A percentile compares a stretch with the other conserved stretches of the same genome.
phyloP scores from a whole-genome alignment of 257 asterid genomes.

The Petunia secreta region DNA sequence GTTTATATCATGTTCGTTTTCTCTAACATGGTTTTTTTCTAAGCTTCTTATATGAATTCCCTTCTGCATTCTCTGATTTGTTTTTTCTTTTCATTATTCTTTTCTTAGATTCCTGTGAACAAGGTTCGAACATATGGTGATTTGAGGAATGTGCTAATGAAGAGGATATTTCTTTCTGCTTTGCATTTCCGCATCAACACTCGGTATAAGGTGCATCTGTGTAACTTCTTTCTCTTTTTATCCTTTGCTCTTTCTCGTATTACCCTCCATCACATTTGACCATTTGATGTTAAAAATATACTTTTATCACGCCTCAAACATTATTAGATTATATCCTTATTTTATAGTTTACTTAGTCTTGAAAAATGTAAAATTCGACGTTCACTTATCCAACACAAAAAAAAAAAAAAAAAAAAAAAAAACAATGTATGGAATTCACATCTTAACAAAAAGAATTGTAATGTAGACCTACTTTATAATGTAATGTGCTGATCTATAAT shows the following conservation, averaged over 20 bases:
- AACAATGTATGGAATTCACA: not conserved
- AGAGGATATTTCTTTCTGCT: slow-evolving; percentile 98
- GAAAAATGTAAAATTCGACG: not conserved
- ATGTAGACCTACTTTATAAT: not conserved
- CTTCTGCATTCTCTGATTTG: slow-evolving; percentile 10
- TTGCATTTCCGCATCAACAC: slow-evolving; percentile 98
- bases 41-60: not conserved
- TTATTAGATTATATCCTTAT: slow-evolving; percentile 1
- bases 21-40: not conserved
- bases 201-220: slow-evolving; percentile 79
- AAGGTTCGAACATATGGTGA: slow-evolving; percentile 86
- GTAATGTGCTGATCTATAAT: not conserved
- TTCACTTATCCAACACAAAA: not conserved
- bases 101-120: slow-evolving; percentile 86
- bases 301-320: not conserved
- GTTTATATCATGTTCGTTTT: slow-evolving; percentile 4
- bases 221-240: not conserved
- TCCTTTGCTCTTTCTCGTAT: not conserved
- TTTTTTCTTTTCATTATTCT: slow-evolving; percentile 28
- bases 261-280: not conserved
- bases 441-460: not conserved
- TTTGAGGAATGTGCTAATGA: slow-evolving; percentile 94
- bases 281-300: not conserved
- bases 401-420: not conserved
- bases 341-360: not conserved